Evolutionary conservation across 2,329 filamentous ascomycete genomes (phyloP), one percentile per base, ranked within the genome.

Genomic region (Fusarium stilboides): DNA sequence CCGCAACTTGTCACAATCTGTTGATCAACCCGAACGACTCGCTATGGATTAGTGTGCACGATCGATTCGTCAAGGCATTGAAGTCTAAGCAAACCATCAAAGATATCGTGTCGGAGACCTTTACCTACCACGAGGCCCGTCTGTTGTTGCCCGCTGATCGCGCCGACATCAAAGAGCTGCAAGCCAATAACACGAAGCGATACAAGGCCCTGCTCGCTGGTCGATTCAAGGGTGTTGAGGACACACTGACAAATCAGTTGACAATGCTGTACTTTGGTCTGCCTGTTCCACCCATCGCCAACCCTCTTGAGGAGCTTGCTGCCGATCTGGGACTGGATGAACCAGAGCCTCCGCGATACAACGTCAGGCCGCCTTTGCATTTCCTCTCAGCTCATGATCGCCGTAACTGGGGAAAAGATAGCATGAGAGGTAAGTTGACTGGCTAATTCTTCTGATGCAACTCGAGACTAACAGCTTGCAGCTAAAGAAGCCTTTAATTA

Each of bases 201-300:
- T 83, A 79, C 65, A 28, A 68, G 5, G 33, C 60, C 0, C 68
- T 82, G 17, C 65, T 83, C 6, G 28, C 64, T 5, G 71, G 68
- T 3, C 74, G 76, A 1, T 81, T 83, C 60, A 73, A 72, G 12
- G 72, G 60, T 7, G 62, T 75, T 9, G 24, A 61, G 2, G 64
- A 74, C 6, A 74, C 75, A 2, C 57, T 84, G 17, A 75, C 76
- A 4, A 77, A 80, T n/a, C 85, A 84, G 69, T 59, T 86, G 58
- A 75, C 83, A 0, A 79, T 84, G 75, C 75, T 84, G 44, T 85
- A 81, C 70, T 86, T 85, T 61, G 84, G 84, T 1, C 69, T 85
- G 8, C 82, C 82, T 0, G 76, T 85, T 5, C 81, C 80, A 50
- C 82, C 84, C 13, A 61, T 78, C 10, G 42, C 66, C 2, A 61